Evolutionary conservation across 2,329 filamentous ascomycete species (phyloP), one percentile per base, ranked within the genome.

Genomic region (Phialophora macrospora): DNA sequence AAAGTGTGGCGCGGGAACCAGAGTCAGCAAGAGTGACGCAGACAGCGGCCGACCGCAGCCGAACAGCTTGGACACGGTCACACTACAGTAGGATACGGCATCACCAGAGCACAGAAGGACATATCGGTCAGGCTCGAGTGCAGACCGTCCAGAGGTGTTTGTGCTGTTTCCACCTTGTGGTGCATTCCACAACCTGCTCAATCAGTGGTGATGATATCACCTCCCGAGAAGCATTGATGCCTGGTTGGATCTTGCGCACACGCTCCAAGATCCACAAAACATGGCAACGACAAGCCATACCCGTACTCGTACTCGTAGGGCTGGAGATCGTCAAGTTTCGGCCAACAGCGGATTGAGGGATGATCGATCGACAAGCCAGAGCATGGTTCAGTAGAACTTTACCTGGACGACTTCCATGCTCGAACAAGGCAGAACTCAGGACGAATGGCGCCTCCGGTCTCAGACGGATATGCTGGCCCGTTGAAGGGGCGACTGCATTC

Each of bases 161-260:
- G 32, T 34, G 32, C 32, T 34, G 32, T 34, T 34, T 34, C 12
- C 24, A 30, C 55, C 12, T 17, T 41, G 9, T n/a, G 8, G 52
- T 55, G 9, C 8, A 44, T 28, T 51, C 58, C 44, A 52, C 51
- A 44, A 38, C 48, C 30, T 60, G 9, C 9, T 41, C 30, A n/a
- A 38, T 24, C 5, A 60, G 9, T 17, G 38, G 38, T 30, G 34
- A 3, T 8, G 41, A 26, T 57, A 34, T 22, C 55, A 48, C 56
- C 49, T 51, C 22, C 30, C 11, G 28, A 60, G 30, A 60, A 60
- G 58, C 48, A 52, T 52, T 60, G 58, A 60, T 60, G 58, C 58
- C 58, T 60, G 58, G 58, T 51, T 11, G 28, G 20, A 54, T 26
- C 48, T 38, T 41, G 30, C 24, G 28, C 28, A 30, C 44, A 12